These are phyloP conservation scores for Myxozyma lipomycoides DNA, from an alignment of 805 yeast genomes.

Conservation along the genomic window DNA sequence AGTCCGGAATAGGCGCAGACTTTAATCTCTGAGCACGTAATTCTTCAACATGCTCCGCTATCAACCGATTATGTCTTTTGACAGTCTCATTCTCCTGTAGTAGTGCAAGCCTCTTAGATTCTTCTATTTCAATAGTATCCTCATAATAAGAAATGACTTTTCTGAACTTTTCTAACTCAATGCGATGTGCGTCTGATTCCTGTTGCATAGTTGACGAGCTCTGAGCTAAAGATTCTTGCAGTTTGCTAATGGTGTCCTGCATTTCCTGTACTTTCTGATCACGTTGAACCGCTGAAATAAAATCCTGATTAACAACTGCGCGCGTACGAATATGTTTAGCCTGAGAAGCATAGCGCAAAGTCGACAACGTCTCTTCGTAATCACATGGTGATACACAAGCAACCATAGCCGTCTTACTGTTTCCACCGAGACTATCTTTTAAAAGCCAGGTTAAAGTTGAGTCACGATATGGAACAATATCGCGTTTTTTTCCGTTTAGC, in stretches of 20 bases:
- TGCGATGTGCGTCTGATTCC: conserved; percentile 30
- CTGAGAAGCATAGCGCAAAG: conserved; percentile 71
- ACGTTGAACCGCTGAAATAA: conserved; percentile 40
- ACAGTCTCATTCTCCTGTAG: conserved; percentile 32
- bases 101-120: conserved; percentile 35
- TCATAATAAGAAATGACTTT: conserved; percentile 35
- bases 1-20: conserved; percentile 3
- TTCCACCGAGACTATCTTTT: conserved; percentile 80
- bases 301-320: conserved; percentile 54
- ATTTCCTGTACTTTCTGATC: conserved; percentile 40
- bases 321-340: conserved; percentile 64
- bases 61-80: conserved; percentile 33
- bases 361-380: conserved; percentile 60
- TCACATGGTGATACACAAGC: conserved; percentile 72
- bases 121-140: conserved; percentile 34
- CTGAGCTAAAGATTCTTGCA: conserved; percentile 31
- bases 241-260: conserved; percentile 40
- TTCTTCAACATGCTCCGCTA: conserved; percentile 33
- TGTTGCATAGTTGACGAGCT: conserved; percentile 26
- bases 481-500: conserved; percentile 44
- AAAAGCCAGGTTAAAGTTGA: conserved; percentile 66
- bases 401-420: conserved; percentile 85
- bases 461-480: conserved; percentile 56
- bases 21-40: conserved; percentile 4
- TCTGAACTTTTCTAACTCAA: conserved; percentile 33